Base-by-base conservation (phyloP, 345 rosid species). In the Gossypium longicalyx region DNA sequence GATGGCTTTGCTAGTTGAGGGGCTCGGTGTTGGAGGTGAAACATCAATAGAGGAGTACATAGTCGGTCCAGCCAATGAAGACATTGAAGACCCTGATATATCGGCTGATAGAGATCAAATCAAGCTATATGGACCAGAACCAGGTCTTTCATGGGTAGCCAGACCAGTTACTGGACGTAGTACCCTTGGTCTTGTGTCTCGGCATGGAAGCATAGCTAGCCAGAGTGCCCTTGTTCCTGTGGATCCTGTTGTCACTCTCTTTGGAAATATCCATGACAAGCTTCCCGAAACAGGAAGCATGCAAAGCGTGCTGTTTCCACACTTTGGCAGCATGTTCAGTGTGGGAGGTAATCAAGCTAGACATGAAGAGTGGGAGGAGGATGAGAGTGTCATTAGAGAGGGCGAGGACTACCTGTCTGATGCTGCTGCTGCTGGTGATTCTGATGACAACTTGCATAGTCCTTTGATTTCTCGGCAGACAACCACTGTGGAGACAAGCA, bases 251-350 rank as follows among this genome's bases (percentile, higher is more conserved):
- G 99, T 93, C 68, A 85, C 92, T 57, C 87, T 95, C 56, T 91
- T 91, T 77, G 94, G 94, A 17, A 90, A 90, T 67, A 87, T 93
- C 54, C 97, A 95, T 29, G 97, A 90, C 85, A 93, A 86, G 83
- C 83, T 88, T 59, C 92, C 92, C 0, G 91, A 91, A 16, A 77
- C 79, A 11, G 97, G 91, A 75, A 89, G 98, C 82, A 93, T 91
- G 97, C 86, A 86, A 77, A 95, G 98, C 85, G 82, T 85, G 20
- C 85, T 95, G 70, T 95, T 93, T 74, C 98, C 97, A 1, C 93
- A 87, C 87, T 90, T 95, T 25, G 97, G 99, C 72, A 93, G 99
- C 83, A 91, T 93, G 97, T 90, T 95, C 82, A 91, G 94, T 56
- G 88, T 93, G 25, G 99, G 92, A 77, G 97, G 97, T 48, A 87